Evolutionary conservation across 108 stramenopile genomes (phyloP).

Genomic region (Hondaea fermentalgiana): DNA sequence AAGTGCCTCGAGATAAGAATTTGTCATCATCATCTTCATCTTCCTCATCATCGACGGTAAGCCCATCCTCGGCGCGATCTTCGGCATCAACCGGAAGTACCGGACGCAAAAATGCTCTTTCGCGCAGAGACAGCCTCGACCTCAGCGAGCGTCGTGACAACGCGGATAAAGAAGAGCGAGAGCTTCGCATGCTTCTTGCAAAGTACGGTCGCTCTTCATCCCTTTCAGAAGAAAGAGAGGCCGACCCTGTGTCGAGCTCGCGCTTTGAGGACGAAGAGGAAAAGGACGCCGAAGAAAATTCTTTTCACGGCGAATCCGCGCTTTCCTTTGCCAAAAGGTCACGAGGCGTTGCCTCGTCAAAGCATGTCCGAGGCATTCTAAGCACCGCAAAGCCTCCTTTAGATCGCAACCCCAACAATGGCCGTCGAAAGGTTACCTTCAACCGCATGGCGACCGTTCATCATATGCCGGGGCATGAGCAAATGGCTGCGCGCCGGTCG

Average conservation of each 20-base stretch:
- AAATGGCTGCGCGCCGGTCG: not conserved
- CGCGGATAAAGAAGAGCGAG: not conserved
- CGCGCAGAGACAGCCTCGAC: not conserved
- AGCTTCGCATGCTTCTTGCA: not conserved
- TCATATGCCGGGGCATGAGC: slow-evolving; percentile 1
- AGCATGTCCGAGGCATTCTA: not conserved
- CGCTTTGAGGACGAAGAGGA: not conserved
- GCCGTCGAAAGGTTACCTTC: not conserved
- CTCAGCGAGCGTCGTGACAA: not conserved
- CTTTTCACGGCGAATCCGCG: not conserved
- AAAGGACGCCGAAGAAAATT: not conserved
- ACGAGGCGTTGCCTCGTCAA: not conserved
- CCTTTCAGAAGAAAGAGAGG: not conserved
- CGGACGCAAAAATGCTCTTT: not conserved
- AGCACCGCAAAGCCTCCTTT: not conserved
- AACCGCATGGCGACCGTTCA: not conserved
- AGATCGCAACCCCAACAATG: not conserved
- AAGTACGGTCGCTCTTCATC: not conserved
- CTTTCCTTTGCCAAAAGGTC: not conserved
- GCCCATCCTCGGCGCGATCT: no score
- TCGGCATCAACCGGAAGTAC: no score
- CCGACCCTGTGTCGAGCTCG: not conserved
- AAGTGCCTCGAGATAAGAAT: no score
- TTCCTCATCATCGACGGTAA: no score
- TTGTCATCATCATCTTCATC: no score